phyloP scores from a whole-genome alignment of 805 yeast species.

The Wickerhamomyces xylosicus region DNA sequence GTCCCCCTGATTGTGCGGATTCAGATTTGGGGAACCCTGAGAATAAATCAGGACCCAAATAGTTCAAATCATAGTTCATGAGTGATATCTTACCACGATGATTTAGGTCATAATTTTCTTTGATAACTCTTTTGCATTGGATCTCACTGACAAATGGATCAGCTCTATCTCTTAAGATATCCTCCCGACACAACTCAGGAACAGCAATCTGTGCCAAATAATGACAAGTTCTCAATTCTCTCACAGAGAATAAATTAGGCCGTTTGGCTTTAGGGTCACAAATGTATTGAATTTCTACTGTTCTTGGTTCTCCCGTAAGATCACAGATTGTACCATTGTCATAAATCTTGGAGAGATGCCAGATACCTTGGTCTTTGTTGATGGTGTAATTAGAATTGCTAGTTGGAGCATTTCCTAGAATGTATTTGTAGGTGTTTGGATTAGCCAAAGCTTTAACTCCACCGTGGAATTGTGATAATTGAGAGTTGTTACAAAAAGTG shows the following conservation, averaged over 20 bases:
- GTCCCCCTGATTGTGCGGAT: too few species aligned
- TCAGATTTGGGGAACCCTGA: background rate
- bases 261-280: slow-evolving; percentile 11
- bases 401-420: slow-evolving; percentile 4
- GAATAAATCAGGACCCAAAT: background rate
- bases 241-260: slow-evolving; percentile 5
- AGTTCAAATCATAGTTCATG: background rate
- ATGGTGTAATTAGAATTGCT: slow-evolving; percentile 1
- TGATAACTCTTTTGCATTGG: slow-evolving; percentile 2
- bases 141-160: slow-evolving; percentile 2
- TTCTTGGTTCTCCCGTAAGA: slow-evolving; percentile 15
- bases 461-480: slow-evolving; percentile 12
- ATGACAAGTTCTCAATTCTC: slow-evolving; percentile 15
- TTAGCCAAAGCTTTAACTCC: background rate
- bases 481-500: slow-evolving; percentile 3
- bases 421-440: background rate
- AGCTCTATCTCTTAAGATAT: slow-evolving; percentile 7
- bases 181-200: slow-evolving; percentile 14
- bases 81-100: background rate
- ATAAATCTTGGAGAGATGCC: slow-evolving; percentile 4
- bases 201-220: slow-evolving; percentile 13
- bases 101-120: slow-evolving; percentile 1
- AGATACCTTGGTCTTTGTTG: slow-evolving; percentile 5
- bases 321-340: slow-evolving; percentile 17
- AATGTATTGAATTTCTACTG: slow-evolving; percentile 13